Base-by-base conservation (phyloP, 2,329 filamentous ascomycete species). In the Fusarium albosuccineum region DNA sequence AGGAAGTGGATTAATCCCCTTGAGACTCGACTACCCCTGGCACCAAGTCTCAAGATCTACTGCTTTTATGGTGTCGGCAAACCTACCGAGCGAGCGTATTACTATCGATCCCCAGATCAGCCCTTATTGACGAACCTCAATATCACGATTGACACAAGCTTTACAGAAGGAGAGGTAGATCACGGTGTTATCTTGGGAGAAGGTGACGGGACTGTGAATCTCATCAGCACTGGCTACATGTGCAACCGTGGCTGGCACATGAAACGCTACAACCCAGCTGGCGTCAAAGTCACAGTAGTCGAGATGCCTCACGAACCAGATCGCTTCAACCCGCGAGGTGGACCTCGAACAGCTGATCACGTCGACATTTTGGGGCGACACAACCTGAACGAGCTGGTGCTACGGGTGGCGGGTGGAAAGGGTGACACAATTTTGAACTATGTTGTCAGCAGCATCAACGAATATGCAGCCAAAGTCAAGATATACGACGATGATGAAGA, bases 281-380 rank as follows among this genome's bases (percentile, higher is more conserved):
- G 91, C 2, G 86, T 91, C 33, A 89, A 93, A 73, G 83, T 99
- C 66, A 97, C 89, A 40, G 92, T 94, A 0, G 94, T 91, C 64
- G 96, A 99, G 82, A 99, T 99, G 96, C 92, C 91, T 1, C 96
- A 99, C 75, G 94, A 98, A 74, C 96, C 96, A 1, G 95, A 97
- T 72, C 83, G 93, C 16, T 99, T 97, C 78, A 95, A 90, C 71
- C 93, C 96, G 1, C 84, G 96, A 55, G 89, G 89, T 16, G 89
- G 88, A 0, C 87, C 88, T 26, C 88, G 88, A 62, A 89, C 86
- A 64, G 94, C 94, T 13, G 96, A 99, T 75, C 96, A 99, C 75
- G 96, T 99, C 51, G 96, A 99, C 76, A 99, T 99, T 60, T 84
- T 99, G 3, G 96, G 96, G 1, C 85, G 96, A 30, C 90, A 94